Evolutionary conservation across 257 asterid species (phyloP), one percentile per base, ranked within the genome.

Genomic region (Capsicum pubescens): DNA sequence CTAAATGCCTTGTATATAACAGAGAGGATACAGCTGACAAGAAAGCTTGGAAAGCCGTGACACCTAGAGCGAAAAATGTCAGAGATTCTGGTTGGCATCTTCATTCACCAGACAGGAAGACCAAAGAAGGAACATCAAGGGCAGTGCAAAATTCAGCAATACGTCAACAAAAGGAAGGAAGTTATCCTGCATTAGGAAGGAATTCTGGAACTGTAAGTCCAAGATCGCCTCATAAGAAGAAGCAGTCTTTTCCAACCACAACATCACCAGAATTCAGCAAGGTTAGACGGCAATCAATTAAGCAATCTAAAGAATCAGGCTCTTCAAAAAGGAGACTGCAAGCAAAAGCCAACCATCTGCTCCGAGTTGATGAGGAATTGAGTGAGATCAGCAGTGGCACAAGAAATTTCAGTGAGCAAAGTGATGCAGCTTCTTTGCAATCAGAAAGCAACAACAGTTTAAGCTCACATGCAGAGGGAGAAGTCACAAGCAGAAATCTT

Each of bases 361-460:
- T 84, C 83, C 84, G 83, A 81, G 82, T 85, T 74, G 92, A 90
- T 76, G 90, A 88, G 87, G 91, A 87, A 84, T 61, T 82, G 85
- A 88, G 92, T 69, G 92, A 92, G 87, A 80, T 85, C 57, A 90
- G 90, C 67, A 85, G 83, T 54, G 91, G 90, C 74, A 91, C 90
- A 12, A 87, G 94, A 86, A 86, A 52, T 90, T 90, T 87, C 55
- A 89, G 92, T 84, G 87, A 89, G 85, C 97, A 87, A 85, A 91
- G 91, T 76, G 97, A 94, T 83, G 84, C 96, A 85, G 89, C 90
- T 86, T 93, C 98, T 55, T 83, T 91, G 60, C 90, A 57, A 88
- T 95, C 99, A 80, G 98, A 93, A 82, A 89, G 97, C 91, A 92
- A 90, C 90, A 89, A 81, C 69, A 93, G 97, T 87, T 83, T 85